phyloP scores from a whole-genome alignment of 371 early-diverging fungal species.

The Saksenaea vasiformis region DNA sequence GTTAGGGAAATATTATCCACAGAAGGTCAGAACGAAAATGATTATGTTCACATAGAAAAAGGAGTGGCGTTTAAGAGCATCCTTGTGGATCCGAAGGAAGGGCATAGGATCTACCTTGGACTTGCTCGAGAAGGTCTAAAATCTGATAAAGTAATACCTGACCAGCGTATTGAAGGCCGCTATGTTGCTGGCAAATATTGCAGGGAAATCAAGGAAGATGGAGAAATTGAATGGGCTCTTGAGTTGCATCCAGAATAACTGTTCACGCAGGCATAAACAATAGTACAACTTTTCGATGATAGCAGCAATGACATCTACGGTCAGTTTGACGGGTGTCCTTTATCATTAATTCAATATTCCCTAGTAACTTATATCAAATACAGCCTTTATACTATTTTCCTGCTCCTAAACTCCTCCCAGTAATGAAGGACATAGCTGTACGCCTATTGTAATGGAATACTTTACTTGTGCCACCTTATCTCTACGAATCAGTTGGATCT shows the following conservation, averaged over 20 bases:
- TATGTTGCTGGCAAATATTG: slow-evolving; percentile 1
- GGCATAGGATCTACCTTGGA: neutral
- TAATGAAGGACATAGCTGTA: too few relatives aligned
- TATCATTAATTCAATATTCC: too few relatives aligned
- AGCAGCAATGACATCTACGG: too few relatives aligned
- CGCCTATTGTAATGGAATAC: too few relatives aligned
- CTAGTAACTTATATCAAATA: too few relatives aligned
- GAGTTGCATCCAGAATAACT: neutral
- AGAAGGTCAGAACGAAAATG: neutral
- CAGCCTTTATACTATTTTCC: too few relatives aligned
- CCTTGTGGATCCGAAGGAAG: neutral
- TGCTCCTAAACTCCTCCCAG: too few relatives aligned
- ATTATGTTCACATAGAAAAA: neutral
- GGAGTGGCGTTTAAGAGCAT: neutral
- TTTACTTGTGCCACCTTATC: too few relatives aligned
- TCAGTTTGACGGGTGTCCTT: too few relatives aligned
- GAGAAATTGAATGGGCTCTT: neutral
- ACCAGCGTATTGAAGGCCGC: neutral
- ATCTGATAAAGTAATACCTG: neutral
- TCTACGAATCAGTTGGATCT: too few relatives aligned
- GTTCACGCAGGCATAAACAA: too few relatives aligned
- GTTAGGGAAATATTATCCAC: neutral
- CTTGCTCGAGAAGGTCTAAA: neutral
- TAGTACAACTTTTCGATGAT: too few relatives aligned
- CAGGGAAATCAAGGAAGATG: neutral